A percentile compares a stretch with the other conserved stretches of the same genome.
Conservation (phyloP, 352 stramenopile species). For the Globisporangium iwayamae region DNA sequence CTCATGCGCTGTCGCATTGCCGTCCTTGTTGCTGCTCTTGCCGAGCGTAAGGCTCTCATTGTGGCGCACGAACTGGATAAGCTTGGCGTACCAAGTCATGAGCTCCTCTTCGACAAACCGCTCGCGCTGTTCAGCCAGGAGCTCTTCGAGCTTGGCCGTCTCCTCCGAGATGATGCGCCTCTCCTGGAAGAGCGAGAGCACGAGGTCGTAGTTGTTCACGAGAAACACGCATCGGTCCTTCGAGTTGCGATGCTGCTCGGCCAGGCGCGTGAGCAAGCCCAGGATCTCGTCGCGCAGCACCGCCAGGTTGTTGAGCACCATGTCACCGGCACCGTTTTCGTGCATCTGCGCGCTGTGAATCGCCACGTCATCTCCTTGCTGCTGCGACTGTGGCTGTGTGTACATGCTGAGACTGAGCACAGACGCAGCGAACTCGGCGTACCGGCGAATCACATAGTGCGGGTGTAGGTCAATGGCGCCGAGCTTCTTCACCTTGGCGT, state of each 20-base stretch:
- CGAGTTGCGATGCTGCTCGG: constrained; percentile 87
- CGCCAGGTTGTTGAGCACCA: constrained; percentile 93
- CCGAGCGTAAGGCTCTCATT: constrained; percentile 85
- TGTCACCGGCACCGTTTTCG: constrained; percentile 86
- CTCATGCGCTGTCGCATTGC: constrained; percentile 15
- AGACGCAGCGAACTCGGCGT: constrained; percentile 96
- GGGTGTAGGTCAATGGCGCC: constrained; percentile 94
- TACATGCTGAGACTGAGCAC: constrained; percentile 91
- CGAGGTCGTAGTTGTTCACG: constrained; percentile 98
- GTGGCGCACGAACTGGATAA: constrained; percentile 98
- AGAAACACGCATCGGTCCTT: constrained; percentile 97
- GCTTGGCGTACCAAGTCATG: constrained; percentile 89
- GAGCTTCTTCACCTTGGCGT: constrained; percentile 87
- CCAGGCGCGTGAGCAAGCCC: constrained; percentile 74
- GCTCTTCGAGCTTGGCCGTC: constrained; percentile 92
- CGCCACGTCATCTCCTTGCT: constrained; percentile 25
- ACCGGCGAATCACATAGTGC: constrained; percentile 95
- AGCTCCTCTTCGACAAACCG: constrained; percentile 97
- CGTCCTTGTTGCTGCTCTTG: constrained; percentile 10
- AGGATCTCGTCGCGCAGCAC: constrained; percentile 82
- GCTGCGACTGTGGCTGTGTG: constrained; percentile 35
- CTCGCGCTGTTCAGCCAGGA: constrained; percentile 92
- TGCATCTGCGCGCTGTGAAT: constrained; percentile 74
- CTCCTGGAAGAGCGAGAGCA: constrained; percentile 95
- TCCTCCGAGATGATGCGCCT: constrained; percentile 92